Conservation (phyloP, 2,329 filamentous ascomycete species). For the Talaromyces piceae region DNA sequence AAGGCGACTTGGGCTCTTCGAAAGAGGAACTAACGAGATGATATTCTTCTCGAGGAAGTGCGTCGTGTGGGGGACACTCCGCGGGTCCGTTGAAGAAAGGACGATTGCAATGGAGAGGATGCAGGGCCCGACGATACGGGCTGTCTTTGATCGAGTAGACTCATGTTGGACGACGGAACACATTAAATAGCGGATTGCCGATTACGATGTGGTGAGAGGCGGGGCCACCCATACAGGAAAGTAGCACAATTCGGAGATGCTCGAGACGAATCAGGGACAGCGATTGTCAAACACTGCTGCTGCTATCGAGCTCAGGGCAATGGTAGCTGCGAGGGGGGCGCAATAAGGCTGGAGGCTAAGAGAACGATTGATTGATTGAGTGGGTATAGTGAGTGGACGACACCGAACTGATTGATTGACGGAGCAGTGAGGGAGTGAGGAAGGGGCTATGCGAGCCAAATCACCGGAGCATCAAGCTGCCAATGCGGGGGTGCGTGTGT, state of each 20-base stretch:
- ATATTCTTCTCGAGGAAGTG: constrained; percentile 8
- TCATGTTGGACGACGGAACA: constrained; percentile 6
- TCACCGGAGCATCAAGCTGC: background rate
- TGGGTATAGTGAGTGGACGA: background rate
- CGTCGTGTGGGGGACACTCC: constrained; percentile 10
- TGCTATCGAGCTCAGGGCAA: background rate
- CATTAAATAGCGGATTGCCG: constrained; percentile 1
- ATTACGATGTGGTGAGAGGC: constrained; percentile 1
- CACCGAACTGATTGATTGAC: background rate
- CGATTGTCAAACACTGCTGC: background rate
- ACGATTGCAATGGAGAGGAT: constrained; percentile 7
- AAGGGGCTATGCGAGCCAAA: background rate
- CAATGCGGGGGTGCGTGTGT: background rate
- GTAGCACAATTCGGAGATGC: constrained; percentile 4
- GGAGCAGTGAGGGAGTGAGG: background rate
- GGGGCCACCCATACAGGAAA: constrained; percentile 8
- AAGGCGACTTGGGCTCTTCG: too few relatives aligned
- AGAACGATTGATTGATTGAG: background rate
- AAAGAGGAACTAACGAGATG: constrained; percentile 6
- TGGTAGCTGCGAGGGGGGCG: constrained; percentile 10
- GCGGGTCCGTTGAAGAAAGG: constrained; percentile 8
- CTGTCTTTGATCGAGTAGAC: constrained; percentile 9
- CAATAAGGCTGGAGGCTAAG: background rate
- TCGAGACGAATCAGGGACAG: background rate
- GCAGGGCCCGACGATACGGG: background rate